These are phyloP conservation scores for Rosa lucieae DNA, from an alignment of 306 rosid species.

Conservation along the genomic window DNA sequence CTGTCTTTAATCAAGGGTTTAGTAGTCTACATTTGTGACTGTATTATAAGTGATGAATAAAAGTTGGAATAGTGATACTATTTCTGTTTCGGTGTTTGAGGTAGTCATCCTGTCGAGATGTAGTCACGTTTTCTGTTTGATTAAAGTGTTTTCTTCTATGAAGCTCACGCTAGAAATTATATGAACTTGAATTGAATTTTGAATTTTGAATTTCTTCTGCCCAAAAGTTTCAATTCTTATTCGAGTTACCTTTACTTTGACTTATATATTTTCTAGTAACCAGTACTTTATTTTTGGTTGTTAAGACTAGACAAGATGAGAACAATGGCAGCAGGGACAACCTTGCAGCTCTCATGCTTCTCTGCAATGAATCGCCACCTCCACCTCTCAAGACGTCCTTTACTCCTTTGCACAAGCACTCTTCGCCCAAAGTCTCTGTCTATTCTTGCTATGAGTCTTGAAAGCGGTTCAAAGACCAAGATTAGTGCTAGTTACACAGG, in stretches of 20 bases:
- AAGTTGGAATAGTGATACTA: neutral
- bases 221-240: neutral
- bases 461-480: slow-evolving; percentile 50
- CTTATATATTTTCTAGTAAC: neutral
- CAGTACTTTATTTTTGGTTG: neutral
- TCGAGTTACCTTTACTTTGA: neutral
- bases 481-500: slow-evolving; percentile 36
- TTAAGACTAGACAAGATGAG: neutral
- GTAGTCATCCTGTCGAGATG: neutral
- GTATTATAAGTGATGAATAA: neutral
- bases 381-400: slow-evolving; percentile 29
- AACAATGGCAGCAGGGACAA: slow-evolving; percentile 32
- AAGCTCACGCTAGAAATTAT: neutral
- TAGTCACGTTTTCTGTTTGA: neutral
- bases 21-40: neutral
- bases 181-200: neutral
- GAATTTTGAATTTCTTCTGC: neutral
- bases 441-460: slow-evolving; percentile 48
- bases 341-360: slow-evolving; percentile 57
- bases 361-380: slow-evolving; percentile 47
- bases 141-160: neutral
- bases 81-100: neutral
- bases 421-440: slow-evolving; percentile 40
- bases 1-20: neutral
- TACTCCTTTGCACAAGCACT: slow-evolving; percentile 33